phyloP scores from a whole-genome alignment of 768 basidiomycete species.

The Exidia glandulosa region DNA sequence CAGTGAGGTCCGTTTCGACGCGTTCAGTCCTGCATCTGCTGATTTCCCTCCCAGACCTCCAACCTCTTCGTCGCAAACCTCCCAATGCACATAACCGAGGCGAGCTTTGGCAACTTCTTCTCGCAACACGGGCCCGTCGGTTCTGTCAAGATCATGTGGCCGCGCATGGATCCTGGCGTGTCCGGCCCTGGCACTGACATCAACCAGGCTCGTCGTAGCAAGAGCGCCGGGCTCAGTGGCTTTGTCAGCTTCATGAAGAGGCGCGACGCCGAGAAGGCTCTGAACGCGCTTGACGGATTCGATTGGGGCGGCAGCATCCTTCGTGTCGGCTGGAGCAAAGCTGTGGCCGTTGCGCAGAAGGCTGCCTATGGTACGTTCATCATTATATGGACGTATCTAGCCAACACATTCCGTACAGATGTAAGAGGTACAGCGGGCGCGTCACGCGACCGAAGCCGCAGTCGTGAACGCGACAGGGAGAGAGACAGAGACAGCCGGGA shows the following conservation, averaged over 20 bases:
- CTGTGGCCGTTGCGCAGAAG: constrained; percentile 73
- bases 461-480: not conserved
- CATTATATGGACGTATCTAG: not conserved
- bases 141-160: constrained; percentile 98
- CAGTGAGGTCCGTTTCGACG: constrained; percentile 47
- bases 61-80: constrained; percentile 95
- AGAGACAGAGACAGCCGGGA: not conserved
- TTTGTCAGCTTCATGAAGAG: constrained; percentile 97
- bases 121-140: constrained; percentile 88
- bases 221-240: constrained; percentile 75
- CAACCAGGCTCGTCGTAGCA: constrained; percentile 56
- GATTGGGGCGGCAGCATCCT: constrained; percentile 90
- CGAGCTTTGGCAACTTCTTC: constrained; percentile 79
- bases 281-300: constrained; percentile 83
- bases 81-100: constrained; percentile 78
- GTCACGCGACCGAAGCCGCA: not conserved
- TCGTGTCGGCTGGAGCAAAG: constrained; percentile 94
- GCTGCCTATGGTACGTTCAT: constrained; percentile 55
- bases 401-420: not conserved
- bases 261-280: constrained; percentile 77
- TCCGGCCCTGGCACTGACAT: constrained; percentile 65
- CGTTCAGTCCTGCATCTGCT: not conserved
- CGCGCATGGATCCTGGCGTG: constrained; percentile 58
- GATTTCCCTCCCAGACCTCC: constrained; percentile 50
- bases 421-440: not conserved